These are phyloP conservation scores for Lipomyces sp. DNA, from an alignment of 805 yeast genomes.

Conservation along the genomic window DNA sequence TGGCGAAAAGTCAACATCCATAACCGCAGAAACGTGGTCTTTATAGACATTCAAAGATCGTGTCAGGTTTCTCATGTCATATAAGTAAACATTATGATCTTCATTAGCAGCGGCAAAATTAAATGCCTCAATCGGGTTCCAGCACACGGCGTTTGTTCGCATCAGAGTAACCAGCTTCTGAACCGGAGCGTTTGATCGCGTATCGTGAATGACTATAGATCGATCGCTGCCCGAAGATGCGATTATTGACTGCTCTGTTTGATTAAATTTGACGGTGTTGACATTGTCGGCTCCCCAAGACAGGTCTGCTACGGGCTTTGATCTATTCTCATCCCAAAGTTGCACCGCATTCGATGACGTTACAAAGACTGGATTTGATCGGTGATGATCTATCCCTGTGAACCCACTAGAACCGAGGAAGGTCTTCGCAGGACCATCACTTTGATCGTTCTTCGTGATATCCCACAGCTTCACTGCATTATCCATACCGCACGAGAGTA, in stretches of 20 bases:
- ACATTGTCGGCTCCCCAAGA: slow-evolving; percentile 98
- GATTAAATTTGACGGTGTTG: slow-evolving; percentile 79
- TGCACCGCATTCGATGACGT: slow-evolving; percentile 92
- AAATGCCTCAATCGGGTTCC: slow-evolving; percentile 99
- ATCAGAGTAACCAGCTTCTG: slow-evolving; percentile 84
- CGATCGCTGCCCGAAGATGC: slow-evolving; percentile 93
- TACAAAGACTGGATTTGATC: slow-evolving; percentile 71
- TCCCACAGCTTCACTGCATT: slow-evolving; percentile 90
- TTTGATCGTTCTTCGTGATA: slow-evolving; percentile 50
- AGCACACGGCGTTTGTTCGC: slow-evolving; percentile 82
- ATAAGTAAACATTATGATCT: slow-evolving; percentile 90
- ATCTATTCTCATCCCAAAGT: slow-evolving; percentile 87
- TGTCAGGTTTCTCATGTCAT: slow-evolving; percentile 94
- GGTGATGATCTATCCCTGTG: slow-evolving; percentile 84
- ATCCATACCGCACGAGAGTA: slow-evolving; percentile 89
- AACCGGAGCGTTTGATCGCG: slow-evolving; percentile 87
- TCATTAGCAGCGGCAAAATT: slow-evolving; percentile 90
- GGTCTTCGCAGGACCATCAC: slow-evolving; percentile 70
- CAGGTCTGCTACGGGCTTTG: slow-evolving; percentile 73
- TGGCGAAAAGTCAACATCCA: slow-evolving; percentile 94
- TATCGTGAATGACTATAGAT: slow-evolving; percentile 85
- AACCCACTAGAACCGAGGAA: slow-evolving; percentile 84
- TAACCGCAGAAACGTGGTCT: slow-evolving; percentile 94
- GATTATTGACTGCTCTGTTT: slow-evolving; percentile 83
- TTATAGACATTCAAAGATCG: slow-evolving; percentile 83